Conservation (phyloP, 805 yeast species). For the Candida boidinii region DNA sequence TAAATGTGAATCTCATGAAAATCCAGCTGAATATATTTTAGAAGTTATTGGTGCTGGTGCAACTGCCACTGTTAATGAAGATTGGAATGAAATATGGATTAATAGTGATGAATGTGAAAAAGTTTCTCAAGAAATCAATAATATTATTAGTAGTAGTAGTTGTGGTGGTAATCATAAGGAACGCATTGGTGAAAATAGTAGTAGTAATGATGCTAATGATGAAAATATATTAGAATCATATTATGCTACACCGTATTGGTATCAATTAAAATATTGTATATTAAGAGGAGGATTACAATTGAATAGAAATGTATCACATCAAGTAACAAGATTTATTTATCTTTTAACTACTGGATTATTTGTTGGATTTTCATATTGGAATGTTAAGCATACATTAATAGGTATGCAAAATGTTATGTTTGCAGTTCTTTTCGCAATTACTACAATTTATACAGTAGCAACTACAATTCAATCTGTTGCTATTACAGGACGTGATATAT, state of each 20-base stretch:
- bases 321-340: conserved; percentile 51
- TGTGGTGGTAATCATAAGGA: conserved; percentile 10
- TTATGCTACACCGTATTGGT: conserved; percentile 34
- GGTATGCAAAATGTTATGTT: conserved; percentile 57
- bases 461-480: conserved; percentile 60
- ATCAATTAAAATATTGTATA: conserved; percentile 33
- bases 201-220: conserved; percentile 6
- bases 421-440: conserved; percentile 44
- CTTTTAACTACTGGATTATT: conserved; percentile 33
- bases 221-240: conserved; percentile 1
- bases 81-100: conserved; percentile 26
- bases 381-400: conserved; percentile 38
- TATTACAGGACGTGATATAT: conserved; percentile 48
- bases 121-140: conserved; percentile 17
- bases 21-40: conserved; percentile 36
- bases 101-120: conserved; percentile 13
- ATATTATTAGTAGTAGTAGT: conserved; percentile 4
- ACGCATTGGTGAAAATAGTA: conserved; percentile 8
- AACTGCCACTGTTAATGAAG: conserved; percentile 20
- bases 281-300: conserved; percentile 34
- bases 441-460: conserved; percentile 47
- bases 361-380: conserved; percentile 53
- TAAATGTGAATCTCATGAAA: conserved; percentile 29
- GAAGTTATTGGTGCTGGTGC: conserved; percentile 39
- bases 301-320: conserved; percentile 57